phyloP scores from a whole-genome alignment of 106 monocot genomes.

The Apostasia shenzhenica region DNA sequence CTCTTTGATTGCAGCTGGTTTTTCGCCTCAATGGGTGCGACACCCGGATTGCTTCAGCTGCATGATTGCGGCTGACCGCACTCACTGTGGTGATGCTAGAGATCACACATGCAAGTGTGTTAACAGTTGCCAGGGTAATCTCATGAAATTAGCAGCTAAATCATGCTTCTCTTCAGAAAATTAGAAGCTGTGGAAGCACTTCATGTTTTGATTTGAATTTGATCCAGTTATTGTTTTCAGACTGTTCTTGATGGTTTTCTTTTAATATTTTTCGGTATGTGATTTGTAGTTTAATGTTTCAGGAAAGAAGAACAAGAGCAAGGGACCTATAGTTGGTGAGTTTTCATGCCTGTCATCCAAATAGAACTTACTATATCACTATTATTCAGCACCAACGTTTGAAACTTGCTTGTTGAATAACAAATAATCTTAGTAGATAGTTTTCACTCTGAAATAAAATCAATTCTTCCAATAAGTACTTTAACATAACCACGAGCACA shows the following conservation, averaged over 20 bases:
- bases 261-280: neutral
- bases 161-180: no score
- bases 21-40: conserved; percentile 2
- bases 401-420: no score
- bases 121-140: conserved; percentile 5
- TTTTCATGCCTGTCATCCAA: neutral
- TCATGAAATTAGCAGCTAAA: no score
- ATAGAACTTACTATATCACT: no score
- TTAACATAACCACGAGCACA: no score
- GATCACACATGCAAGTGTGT: neutral
- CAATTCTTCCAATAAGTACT: no score
- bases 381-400: no score
- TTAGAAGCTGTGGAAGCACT: no score
- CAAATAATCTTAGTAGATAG: no score
- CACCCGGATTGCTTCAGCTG: conserved; percentile 6
- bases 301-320: conserved; percentile 1
- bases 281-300: neutral
- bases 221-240: neutral
- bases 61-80: neutral
- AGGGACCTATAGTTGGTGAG: conserved; percentile 2
- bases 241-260: neutral
- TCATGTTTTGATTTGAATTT: neutral
- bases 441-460: no score
- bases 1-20: conserved; percentile 8
- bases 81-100: neutral